These are phyloP conservation scores for Coemansia sp. DNA, from an alignment of 192 early-diverging fungal genomes.

Conservation along the genomic window DNA sequence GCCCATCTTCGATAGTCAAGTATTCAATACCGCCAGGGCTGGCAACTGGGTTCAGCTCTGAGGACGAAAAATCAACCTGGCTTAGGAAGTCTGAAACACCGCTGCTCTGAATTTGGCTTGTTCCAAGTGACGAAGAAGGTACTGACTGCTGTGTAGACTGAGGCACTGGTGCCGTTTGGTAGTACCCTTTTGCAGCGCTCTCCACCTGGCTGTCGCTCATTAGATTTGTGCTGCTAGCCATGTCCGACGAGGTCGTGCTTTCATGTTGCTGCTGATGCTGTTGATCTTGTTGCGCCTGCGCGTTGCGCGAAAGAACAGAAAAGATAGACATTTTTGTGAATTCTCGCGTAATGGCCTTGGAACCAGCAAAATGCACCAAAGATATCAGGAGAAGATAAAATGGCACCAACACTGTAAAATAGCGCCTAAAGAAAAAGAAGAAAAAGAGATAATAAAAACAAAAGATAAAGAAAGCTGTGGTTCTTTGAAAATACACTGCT, in stretches of 20 bases:
- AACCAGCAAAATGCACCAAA: constrained; percentile 5
- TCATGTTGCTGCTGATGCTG: constrained; percentile 11
- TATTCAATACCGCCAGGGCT: constrained; percentile 49
- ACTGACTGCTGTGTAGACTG: too few relatives aligned
- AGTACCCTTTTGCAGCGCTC: constrained; percentile 19
- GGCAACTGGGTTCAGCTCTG: constrained; percentile 33
- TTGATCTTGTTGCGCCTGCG: background rate
- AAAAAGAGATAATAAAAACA: background rate
- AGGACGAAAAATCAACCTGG: constrained; percentile 49
- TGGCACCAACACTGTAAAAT: background rate
- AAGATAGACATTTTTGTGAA: constrained; percentile 47
- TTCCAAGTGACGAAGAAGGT: constrained; percentile 12
- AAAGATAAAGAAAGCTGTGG: background rate
- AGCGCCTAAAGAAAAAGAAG: background rate
- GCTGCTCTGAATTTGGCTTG: constrained; percentile 35
- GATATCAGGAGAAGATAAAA: background rate
- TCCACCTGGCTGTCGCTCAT: constrained; percentile 16
- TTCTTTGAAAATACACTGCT: too few relatives aligned
- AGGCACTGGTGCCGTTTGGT: constrained; percentile 19
- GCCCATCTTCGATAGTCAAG: constrained; percentile 49
- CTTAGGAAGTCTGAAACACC: constrained; percentile 50
- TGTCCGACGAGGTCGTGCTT: background rate
- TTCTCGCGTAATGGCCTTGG: background rate
- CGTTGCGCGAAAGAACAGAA: constrained; percentile 45
- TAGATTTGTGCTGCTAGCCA: constrained; percentile 18